A percentile compares a stretch with the other conserved stretches of the same genome.
Evolutionary conservation across 2,329 filamentous ascomycete genomes (phyloP).

Genomic region (Fusarium keratoplasticum): DNA sequence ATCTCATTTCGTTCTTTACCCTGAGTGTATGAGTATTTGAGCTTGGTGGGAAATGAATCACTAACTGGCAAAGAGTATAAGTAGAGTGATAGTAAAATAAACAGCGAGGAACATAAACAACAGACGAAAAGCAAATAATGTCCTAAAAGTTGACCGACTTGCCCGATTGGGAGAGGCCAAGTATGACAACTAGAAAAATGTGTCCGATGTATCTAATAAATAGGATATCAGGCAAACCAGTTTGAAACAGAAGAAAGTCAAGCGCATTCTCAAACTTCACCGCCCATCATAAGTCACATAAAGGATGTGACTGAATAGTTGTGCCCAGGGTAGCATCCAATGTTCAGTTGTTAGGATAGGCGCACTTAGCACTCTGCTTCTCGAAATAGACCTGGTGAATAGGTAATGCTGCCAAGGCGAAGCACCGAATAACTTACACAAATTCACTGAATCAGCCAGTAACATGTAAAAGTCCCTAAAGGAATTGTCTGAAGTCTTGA

Average conservation of each 20-base stretch:
- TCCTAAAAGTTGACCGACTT: background rate
- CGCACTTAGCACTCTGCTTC: background rate
- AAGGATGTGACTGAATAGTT: background rate
- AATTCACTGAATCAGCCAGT: background rate
- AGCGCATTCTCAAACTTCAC: too few relatives aligned
- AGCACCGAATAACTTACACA: background rate
- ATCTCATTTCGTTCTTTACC: background rate
- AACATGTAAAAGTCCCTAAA: background rate
- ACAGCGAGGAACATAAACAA: background rate
- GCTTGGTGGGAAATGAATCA: background rate
- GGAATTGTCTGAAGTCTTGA: background rate
- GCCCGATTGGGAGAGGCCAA: background rate
- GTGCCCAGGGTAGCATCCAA: background rate
- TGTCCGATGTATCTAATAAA: background rate
- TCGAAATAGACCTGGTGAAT: background rate
- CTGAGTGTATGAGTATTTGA: background rate
- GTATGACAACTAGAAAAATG: background rate
- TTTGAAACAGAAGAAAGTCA: too few relatives aligned
- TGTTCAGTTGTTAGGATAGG: background rate
- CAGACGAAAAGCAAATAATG: background rate
- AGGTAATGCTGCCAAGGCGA: background rate
- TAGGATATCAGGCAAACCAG: too few relatives aligned
- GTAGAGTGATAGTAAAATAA: background rate
- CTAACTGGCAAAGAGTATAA: background rate
- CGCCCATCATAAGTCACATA: background rate